Conservation (phyloP, 768 basidiomycete species). For the Suillus americanus region DNA sequence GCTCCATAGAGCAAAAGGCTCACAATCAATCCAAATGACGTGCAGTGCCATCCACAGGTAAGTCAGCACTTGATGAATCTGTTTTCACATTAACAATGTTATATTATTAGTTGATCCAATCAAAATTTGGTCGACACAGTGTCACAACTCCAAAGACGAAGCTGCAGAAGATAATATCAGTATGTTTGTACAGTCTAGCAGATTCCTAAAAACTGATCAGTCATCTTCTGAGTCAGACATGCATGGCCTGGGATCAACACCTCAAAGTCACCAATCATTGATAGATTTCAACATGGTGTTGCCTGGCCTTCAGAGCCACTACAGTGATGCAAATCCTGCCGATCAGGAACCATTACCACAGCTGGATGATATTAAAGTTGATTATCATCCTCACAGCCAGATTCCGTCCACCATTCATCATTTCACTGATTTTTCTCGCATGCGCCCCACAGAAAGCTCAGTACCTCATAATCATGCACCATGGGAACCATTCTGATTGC, state of each 20-base stretch:
- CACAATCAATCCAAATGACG: not conserved
- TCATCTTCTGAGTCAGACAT: not conserved
- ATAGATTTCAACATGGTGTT: not conserved
- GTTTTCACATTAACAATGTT: not conserved
- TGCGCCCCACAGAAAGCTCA: not conserved
- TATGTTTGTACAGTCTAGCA: not conserved
- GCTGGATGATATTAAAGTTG: constrained; percentile 22
- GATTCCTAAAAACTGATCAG: not conserved
- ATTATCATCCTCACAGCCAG: constrained; percentile 24
- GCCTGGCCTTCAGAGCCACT: not conserved
- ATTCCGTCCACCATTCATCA: constrained; percentile 6
- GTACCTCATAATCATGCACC: constrained; percentile 17
- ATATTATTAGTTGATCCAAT: not conserved
- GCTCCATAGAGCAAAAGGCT: not conserved
- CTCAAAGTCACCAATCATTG: not conserved
- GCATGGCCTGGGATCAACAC: not conserved
- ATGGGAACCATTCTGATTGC: constrained; percentile 31
- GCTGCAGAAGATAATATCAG: not conserved
- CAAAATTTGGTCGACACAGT: not conserved
- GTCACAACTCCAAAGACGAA: not conserved
- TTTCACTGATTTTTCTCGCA: constrained; percentile 17
- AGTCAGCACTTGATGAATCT: not conserved
- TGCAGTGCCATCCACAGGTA: not conserved
- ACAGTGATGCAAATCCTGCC: not conserved
- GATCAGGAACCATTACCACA: not conserved